Evolutionary conservation across 1,139 yeast genomes (phyloP), one percentile per base, ranked within the genome.

Genomic region (Suhomyces kunorum): DNA sequence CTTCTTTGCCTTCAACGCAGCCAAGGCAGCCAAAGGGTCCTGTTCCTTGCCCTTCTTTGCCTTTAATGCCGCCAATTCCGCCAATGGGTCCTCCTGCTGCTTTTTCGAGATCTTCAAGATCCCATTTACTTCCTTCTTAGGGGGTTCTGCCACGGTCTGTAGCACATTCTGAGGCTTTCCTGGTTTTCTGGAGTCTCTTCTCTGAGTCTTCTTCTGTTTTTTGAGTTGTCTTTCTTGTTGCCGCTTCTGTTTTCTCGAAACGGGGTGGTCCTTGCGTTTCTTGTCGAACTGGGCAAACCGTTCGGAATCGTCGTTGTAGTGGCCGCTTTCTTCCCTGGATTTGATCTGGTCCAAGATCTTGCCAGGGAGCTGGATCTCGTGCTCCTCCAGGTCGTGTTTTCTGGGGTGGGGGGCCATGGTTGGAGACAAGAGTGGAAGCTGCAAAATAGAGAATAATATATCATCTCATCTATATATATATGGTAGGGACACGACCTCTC

Each of bases 301-400:
- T 6, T 50, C 44, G 39, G 66, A 70, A 40, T 71, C 75, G 15
- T 63, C 66, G 17, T 65, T 66, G 42, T 74, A 74, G 14, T 57
- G 69, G 32, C 78, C 76, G 23, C 56, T 61, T 12, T 68, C 74
- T 15, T 71, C 78, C 14, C 59, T 66, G 17, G 58, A 63, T 45
- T 77, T 71, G 46, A 87, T 73, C 55, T 81, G 83, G 48, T 86
- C 92, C 37, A 87, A 58, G 27, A 87, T 59, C 13, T 68, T 63
- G 1, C 85, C 86, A 0, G 95, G 95, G 19, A 87, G 66, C 44
- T 81, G 72, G 36, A 85, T 81, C 7, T 73, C 76, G 50, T 76
- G 82, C 6, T 48, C 33, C 14, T 56, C 63, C 4, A 48, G 55
- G 7, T 37, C 46, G 19, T 41, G 6, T 22, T 28, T 36, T 13